Evolutionary conservation across 2,329 filamentous ascomycete genomes (phyloP), one percentile per base, ranked within the genome.

Genomic region (Fusarium sp.): DNA sequence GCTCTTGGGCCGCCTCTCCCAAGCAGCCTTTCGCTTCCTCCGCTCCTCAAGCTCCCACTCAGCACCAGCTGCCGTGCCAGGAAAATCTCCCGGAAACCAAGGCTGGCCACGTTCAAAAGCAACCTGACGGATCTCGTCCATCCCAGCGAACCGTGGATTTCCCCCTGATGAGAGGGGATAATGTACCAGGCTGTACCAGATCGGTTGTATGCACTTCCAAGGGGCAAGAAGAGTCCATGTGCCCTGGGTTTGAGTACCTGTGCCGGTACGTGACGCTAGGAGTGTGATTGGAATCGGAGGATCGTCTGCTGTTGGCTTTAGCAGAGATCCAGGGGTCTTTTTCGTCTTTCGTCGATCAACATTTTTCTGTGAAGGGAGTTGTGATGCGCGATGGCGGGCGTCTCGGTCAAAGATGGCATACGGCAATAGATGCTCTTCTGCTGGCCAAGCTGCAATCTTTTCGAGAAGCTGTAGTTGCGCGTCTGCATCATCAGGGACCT

Each of bases 131-230:
- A 89, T 84, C 79, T 99, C 91, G 46, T 92, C 85, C 31, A 97
- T 75, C 0, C 96, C 95, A 1, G 92, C 95, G 71, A 97, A 93
- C 23, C 90, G 86, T 1, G 93, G 91, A 64, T 93, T 96, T 0
- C 91, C 90, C 7, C 93, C 93, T 1, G 89, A 91, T 0, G 89
- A 91, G 0, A 96, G 83, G 0, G 93, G 92, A 64, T 90, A 93
- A 75, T 93, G 93, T 80, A 97, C 90, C 13, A 98, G 81, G 50
- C 88, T 89, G 73, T 95, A 91, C 96, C 96, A 99, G 31, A 97
- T 84, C 0, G 93, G 88, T 34, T 89, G 83, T 34, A 98, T 91
- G 73, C 92, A 97, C 76, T 92, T 93, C 93, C 95, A 97, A 0
- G 96, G 96, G 3, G 96, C 85, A 23, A 98, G 83, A 1, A 98